Base-by-base conservation (phyloP, 345 rosid species). In the Laguncularia racemosa region DNA sequence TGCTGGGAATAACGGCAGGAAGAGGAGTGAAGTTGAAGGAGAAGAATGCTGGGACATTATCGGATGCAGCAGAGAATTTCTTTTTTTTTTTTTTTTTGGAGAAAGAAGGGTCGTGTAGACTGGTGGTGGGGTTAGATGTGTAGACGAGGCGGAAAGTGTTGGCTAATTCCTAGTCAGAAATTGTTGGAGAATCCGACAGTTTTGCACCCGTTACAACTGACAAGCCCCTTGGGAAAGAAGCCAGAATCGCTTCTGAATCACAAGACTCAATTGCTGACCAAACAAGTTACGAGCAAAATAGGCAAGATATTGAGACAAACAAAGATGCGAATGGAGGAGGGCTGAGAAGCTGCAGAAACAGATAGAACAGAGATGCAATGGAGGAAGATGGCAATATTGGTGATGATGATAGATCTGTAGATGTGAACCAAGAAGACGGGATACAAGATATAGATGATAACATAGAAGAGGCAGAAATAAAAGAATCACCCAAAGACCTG, bases 61-160 rank as follows among this genome's bases (percentile, higher is more conserved):
- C 88, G 1, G 78, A 88, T 26, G 58, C 62, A 40, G 80, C 91
- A 3, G 83, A 84, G 0, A 92, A 88, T 77, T 72, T 81, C n/a
- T n/a, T n/a, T n/a, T n/a, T n/a, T n/a, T n/a, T n/a, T n/a, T n/a
- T n/a, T n/a, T 50, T 92, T 76, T 67, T 92, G 96, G 95, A 88
- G 98, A 83, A 86, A 76, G 77, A 86, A 81, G 66, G 91, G 90
- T 14, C 86, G 87, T 58, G 50, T 69, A 14, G 93, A 92, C 65
- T 92, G 98, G 98, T 92, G 98, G 98, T 19, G 45, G 52, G 83
- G 79, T 72, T 92, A 76, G 86, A 79, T 63, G 67, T 63, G 40
- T 66, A 65, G 40, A 62, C 58, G 43, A 86, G 81, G 54, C 80
- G 61, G 72, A 83, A 81, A 45, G 59, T 83, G 13, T 64, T 81